Conservation (phyloP, 257 asterid species). For the Rubia yunnanensis region DNA sequence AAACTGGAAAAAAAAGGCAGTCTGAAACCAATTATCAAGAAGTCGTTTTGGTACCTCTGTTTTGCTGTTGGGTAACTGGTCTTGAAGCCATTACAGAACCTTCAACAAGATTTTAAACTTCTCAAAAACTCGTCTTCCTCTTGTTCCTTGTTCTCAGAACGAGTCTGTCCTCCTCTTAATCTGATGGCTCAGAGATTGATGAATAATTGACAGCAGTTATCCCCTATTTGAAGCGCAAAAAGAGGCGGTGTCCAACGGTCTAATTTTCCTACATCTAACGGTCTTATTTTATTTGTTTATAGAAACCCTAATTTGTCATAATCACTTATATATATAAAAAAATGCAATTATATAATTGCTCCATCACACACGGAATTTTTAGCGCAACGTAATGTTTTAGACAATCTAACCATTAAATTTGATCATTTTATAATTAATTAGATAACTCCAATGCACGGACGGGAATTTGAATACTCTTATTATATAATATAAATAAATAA, state of each 20-base stretch:
- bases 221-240: slow-evolving; percentile 31
- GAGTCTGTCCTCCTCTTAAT: background rate
- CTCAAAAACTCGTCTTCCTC: background rate
- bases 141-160: too few relatives aligned
- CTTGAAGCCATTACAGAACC: slow-evolving; percentile 52
- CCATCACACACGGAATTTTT: too few relatives aligned
- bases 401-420: too few relatives aligned
- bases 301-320: too few relatives aligned
- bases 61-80: slow-evolving; percentile 34
- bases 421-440: too few relatives aligned
- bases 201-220: slow-evolving; percentile 11
- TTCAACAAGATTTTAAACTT: background rate
- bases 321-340: too few relatives aligned
- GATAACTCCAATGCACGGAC: too few relatives aligned
- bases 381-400: too few relatives aligned
- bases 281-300: too few relatives aligned
- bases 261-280: slow-evolving; percentile 10
- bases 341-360: too few relatives aligned
- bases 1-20: background rate
- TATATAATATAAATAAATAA: too few relatives aligned
- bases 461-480: too few relatives aligned
- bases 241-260: slow-evolving; percentile 51
- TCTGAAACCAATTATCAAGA: background rate
- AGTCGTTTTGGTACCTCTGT: slow-evolving; percentile 35
- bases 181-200: slow-evolving; percentile 7